These are phyloP conservation scores for Pestalotiopsis sp. DNA, from an alignment of 2,329 filamentous ascomycete genomes.

Conservation along the genomic window DNA sequence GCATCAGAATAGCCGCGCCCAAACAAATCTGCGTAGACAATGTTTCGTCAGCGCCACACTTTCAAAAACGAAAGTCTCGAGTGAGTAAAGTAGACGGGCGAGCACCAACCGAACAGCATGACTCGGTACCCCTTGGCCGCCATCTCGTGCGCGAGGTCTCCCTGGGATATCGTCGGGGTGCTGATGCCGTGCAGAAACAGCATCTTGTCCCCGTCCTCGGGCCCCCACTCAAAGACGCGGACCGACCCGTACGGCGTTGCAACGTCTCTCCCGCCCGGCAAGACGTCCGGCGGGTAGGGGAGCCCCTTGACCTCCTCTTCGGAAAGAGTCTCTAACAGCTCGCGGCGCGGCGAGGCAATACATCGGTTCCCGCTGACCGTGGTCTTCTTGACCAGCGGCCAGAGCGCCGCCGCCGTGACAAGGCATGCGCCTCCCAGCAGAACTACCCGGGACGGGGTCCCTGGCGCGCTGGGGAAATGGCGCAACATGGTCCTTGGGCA, in stretches of 20 bases:
- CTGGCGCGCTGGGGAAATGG: not conserved
- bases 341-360: not conserved
- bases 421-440: conserved; percentile 6
- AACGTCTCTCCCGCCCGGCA: conserved; percentile 73
- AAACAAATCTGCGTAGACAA: conserved; percentile 60
- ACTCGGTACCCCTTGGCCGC: conserved; percentile 72
- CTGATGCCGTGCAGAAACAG: conserved; percentile 81
- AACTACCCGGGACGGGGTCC: not conserved
- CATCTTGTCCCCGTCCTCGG: conserved; percentile 70
- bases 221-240: conserved; percentile 81
- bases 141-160: conserved; percentile 66
- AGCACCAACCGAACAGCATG: conserved; percentile 70
- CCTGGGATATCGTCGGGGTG: conserved; percentile 73
- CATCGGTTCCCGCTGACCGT: not conserved
- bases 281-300: conserved; percentile 70
- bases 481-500: not conserved
- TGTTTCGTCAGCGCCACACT: not conserved
- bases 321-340: conserved; percentile 7
- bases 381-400: not conserved
- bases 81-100: not conserved
- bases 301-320: conserved; percentile 37
- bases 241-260: conserved; percentile 71
- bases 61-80: not conserved
- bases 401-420: not conserved
- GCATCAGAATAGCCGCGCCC: conserved; percentile 79